These are phyloP conservation scores for Luvunga scandens DNA, from an alignment of 345 rosid species.

Conservation along the genomic window DNA sequence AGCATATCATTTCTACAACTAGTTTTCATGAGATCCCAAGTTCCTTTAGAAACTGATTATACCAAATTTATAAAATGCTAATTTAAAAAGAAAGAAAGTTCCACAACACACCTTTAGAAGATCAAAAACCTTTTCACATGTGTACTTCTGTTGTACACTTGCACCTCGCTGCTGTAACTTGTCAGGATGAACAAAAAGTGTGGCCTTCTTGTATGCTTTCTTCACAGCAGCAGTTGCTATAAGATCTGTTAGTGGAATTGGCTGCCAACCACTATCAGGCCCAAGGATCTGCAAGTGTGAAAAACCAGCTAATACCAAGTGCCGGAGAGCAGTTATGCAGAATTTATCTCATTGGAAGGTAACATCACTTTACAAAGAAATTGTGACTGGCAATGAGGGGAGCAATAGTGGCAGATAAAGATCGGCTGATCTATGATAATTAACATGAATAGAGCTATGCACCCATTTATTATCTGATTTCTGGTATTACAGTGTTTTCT, in stretches of 20 bases:
- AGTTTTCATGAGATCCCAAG: not conserved
- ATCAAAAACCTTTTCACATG: conserved; percentile 91
- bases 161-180: conserved; percentile 98
- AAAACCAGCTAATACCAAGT: not conserved
- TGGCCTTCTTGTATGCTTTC: conserved; percentile 91
- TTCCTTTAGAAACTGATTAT: not conserved
- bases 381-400: not conserved
- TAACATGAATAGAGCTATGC: not conserved
- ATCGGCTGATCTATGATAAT: not conserved
- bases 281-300: conserved; percentile 71
- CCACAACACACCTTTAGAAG: conserved; percentile 66
- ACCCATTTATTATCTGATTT: not conserved
- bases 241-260: conserved; percentile 76
- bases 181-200: conserved; percentile 88
- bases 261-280: conserved; percentile 92
- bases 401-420: not conserved
- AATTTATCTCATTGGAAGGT: not conserved
- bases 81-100: not conserved
- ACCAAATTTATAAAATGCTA: not conserved
- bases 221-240: conserved; percentile 67
- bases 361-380: not conserved
- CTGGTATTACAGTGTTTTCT: not conserved
- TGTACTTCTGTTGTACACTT: conserved; percentile 81
- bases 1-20: not conserved
- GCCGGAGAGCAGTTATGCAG: not conserved